Percentiles rank a stretch among this genome's conserved stretches.
phyloP scores from a whole-genome alignment of 1,139 yeast genomes.

The Citeromyces siamensis region DNA sequence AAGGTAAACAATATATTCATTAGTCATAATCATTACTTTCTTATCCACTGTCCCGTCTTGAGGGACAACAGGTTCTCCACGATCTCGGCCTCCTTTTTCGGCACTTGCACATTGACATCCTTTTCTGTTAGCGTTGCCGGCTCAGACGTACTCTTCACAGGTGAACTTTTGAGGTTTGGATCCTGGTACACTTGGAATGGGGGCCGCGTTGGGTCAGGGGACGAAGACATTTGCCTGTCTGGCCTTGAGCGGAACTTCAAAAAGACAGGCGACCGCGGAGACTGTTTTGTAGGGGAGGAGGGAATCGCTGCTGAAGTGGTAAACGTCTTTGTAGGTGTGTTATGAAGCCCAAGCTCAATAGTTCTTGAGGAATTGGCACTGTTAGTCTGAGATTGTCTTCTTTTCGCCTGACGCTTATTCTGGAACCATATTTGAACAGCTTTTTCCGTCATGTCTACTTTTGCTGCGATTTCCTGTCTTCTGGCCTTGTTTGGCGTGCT shows the following conservation, averaged over 20 bases:
- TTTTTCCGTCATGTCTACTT: conserved; percentile 88
- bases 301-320: neutral
- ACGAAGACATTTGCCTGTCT: neutral
- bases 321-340: conserved; percentile 3
- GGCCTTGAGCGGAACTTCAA: conserved; percentile 1
- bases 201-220: conserved; percentile 1
- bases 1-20: neutral
- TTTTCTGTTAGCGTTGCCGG: conserved; percentile 2
- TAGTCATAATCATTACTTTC: neutral
- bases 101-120: conserved; percentile 4
- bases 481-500: conserved; percentile 71
- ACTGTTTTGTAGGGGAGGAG: conserved; percentile 2
- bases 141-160: conserved; percentile 6
- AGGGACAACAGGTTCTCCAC: conserved; percentile 31
- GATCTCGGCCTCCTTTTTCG: conserved; percentile 1
- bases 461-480: conserved; percentile 63
- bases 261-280: neutral
- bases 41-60: conserved; percentile 27
- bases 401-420: conserved; percentile 77
- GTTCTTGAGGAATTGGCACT: conserved; percentile 2
- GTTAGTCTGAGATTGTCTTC: conserved; percentile 28
- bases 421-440: conserved; percentile 99
- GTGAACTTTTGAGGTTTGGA: conserved; percentile 3
- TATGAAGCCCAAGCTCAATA: neutral
- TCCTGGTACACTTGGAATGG: conserved; percentile 1